Evolutionary conservation across 768 basidiomycete species (phyloP).

Genomic region (Symmetrospora coprosmae): DNA sequence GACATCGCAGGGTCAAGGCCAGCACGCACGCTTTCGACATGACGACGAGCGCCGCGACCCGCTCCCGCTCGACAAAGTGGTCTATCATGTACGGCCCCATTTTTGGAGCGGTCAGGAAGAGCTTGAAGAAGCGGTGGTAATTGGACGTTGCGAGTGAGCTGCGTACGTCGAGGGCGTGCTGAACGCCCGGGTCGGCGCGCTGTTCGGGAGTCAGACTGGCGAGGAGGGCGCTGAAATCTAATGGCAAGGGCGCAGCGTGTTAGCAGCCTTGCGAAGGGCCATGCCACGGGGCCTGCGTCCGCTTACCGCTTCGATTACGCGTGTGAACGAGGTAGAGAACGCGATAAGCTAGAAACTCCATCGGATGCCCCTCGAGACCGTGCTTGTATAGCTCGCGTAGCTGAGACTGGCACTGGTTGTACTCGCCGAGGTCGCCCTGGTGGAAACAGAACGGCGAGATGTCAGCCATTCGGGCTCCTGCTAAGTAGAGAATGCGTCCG

Average conservation of each 20-base stretch:
- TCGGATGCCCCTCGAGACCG: slow-evolving; percentile 76
- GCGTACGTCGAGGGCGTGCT: slow-evolving; percentile 79
- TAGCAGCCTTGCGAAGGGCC: too few relatives aligned
- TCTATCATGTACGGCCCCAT: slow-evolving; percentile 99
- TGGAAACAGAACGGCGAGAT: background rate
- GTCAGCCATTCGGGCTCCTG: too few relatives aligned
- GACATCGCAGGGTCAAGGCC: background rate
- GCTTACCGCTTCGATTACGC: slow-evolving; percentile 76
- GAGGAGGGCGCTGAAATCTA: slow-evolving; percentile 92
- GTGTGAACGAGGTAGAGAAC: slow-evolving; percentile 92
- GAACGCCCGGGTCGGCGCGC: slow-evolving; percentile 63
- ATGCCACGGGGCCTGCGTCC: background rate
- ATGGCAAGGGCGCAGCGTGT: background rate
- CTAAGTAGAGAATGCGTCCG: too few relatives aligned
- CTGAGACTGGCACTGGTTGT: slow-evolving; percentile 91
- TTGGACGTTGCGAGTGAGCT: slow-evolving; percentile 81
- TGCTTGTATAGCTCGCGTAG: slow-evolving; percentile 80
- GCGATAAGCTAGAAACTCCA: slow-evolving; percentile 94
- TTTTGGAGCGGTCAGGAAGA: slow-evolving; percentile 71
- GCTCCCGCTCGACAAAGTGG: slow-evolving; percentile 85
- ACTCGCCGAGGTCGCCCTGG: slow-evolving; percentile 94
- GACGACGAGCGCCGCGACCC: slow-evolving; percentile 67
- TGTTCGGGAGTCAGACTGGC: slow-evolving; percentile 90
- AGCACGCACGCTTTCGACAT: slow-evolving; percentile 79
- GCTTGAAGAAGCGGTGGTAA: slow-evolving; percentile 77